Base-by-base conservation (phyloP, 805 yeast species). In the Candida takata region DNA sequence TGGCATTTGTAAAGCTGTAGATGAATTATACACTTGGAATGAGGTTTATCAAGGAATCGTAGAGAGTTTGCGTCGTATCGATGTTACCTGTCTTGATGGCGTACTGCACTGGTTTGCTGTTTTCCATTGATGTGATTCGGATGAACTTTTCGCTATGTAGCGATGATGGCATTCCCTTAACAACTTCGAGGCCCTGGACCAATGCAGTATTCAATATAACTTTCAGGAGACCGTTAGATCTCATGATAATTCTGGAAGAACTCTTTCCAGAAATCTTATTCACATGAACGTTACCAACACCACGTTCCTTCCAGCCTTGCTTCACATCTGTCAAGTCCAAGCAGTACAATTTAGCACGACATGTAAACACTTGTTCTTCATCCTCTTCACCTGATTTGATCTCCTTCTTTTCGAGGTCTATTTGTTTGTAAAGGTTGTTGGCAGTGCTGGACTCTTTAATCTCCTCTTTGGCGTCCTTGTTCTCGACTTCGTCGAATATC, bases 301-400 rank as follows among this genome's bases (percentile, higher is more conserved):
- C 98, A 52, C 92, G 75, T 60, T 92, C 98, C 56, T 85, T 92
- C 98, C 98, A 92, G 3, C 96, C 96, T 13, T 70, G 76, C 8
- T 71, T 56, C 4, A 82, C 66, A 25, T 77, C 71, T 0, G 79
- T 63, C 21, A 88, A 63, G 49, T 84, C 83, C 47, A 85, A 62
- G 21, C 74, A 77, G 54, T 88, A 92, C 19, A 92, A 62, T 52
- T 88, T 85, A 4, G 94, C 85, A 32, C 81, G 77, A 26, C 82
- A 71, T 29, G 75, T 74, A 55, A 74, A 84, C 7, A 79, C 53
- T 0, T 83, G 73, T 24, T 65, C 66, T 55, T 92, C 98, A 37
- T 75, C 68, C 57, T 92, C 98, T 58, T 92, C 98, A 1, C 97
- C 98, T 0, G 97, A 86, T 39, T 76, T 70, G 9, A 79, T 62